A percentile compares a stretch with the other conserved stretches of the same genome.
phyloP scores from a whole-genome alignment of 345 rosid genomes.

The Corymbia maculata region DNA sequence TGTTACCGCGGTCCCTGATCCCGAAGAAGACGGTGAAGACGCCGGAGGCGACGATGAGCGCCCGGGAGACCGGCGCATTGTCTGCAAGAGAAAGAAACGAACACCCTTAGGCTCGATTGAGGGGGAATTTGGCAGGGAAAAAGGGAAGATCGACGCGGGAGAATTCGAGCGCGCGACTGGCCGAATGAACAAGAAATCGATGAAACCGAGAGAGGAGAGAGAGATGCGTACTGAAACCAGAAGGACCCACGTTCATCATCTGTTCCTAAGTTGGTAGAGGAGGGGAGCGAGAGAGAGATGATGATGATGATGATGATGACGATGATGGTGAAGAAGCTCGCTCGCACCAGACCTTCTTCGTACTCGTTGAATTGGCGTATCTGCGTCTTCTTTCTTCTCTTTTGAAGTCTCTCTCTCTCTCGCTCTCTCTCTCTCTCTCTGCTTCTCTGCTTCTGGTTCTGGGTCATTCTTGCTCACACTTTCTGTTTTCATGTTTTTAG shows the following conservation, averaged over 20 bases:
- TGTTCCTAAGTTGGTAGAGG: neutral
- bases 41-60: slow-evolving; percentile 53
- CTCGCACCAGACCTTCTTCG: neutral
- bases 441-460: neutral
- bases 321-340: neutral
- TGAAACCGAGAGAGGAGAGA: neutral
- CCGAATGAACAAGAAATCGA: neutral
- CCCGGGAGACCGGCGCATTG: slow-evolving; percentile 86
- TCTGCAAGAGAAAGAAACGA: slow-evolving; percentile 22
- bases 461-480: neutral
- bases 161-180: neutral
- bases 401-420: neutral
- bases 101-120: neutral
- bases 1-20: slow-evolving; percentile 60
- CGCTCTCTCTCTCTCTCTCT: neutral
- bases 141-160: neutral
- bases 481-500: neutral
- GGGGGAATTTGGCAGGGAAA: neutral
- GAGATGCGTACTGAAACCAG: slow-evolving; percentile 76
- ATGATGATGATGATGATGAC: neutral
- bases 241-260: slow-evolving; percentile 99
- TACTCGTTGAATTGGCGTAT: neutral
- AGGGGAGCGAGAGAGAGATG: neutral
- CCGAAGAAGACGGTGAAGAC: slow-evolving; percentile 72
- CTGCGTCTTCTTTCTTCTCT: neutral